phyloP scores from a whole-genome alignment of 129 eudicot genomes.

The Helianthus annuus region HanXRQr2.0-SUNRISE NC_035434.2:171702305-171702804 shows the following conservation, averaged over 20 bases:
- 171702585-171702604: neutral
- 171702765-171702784: no score
- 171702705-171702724: no score
- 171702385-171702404: conserved; percentile 50
- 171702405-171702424: conserved; percentile 49
- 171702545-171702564: neutral
- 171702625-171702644: no score
- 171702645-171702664: no score
- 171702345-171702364: conserved; percentile 45
- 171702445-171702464: conserved; percentile 52
- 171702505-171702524: neutral
- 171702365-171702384: conserved; percentile 61
- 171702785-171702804: no score
- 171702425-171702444: conserved; percentile 58
- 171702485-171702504: conserved; percentile 25
- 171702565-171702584: neutral
- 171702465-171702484: conserved; percentile 51
- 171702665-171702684: no score
- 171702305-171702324: conserved; percentile 61
- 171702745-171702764: no score
- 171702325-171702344: conserved; percentile 59
- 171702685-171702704: no score
- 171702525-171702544: neutral
- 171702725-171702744: no score
- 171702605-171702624: no score